phyloP scores from a whole-genome alignment of 148 eudicot species.

The Selenicereus undatus region DNA sequence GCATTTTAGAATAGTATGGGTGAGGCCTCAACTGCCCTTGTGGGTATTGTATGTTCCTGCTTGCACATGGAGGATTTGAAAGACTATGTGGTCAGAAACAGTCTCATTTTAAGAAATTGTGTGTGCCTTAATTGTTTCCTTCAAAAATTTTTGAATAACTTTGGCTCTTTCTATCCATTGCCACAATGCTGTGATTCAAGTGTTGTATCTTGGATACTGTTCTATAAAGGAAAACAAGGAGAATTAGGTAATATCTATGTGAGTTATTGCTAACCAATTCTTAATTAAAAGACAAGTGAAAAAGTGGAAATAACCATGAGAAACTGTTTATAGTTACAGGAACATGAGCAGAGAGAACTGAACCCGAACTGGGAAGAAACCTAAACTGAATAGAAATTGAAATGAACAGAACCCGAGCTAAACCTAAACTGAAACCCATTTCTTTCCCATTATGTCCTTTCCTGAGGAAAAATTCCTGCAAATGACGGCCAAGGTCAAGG shows the following conservation, averaged over 20 bases:
- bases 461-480: no score
- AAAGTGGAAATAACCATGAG: background rate
- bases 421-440: no score
- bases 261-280: background rate
- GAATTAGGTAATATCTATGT: no score
- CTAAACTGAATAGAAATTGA: no score
- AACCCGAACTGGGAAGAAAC: no score
- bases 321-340: background rate
- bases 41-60: conserved; percentile 93
- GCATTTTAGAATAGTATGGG: conserved; percentile 14
- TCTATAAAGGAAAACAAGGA: background rate
- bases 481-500: no score
- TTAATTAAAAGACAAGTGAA: background rate
- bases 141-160: conserved; percentile 36
- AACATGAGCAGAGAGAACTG: no score
- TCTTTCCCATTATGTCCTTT: no score
- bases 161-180: background rate
- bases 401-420: no score
- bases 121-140: conserved; percentile 66
- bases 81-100: conserved; percentile 64
- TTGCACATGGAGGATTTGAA: conserved; percentile 59
- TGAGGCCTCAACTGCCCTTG: conserved; percentile 26
- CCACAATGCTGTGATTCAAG: background rate
- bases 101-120: conserved; percentile 69
- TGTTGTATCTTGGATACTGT: background rate